A percentile compares a stretch with the other conserved stretches of the same genome.
Conservation (phyloP, 371 early-diverging fungal genomes). For the Mortierella sp. region DNA sequence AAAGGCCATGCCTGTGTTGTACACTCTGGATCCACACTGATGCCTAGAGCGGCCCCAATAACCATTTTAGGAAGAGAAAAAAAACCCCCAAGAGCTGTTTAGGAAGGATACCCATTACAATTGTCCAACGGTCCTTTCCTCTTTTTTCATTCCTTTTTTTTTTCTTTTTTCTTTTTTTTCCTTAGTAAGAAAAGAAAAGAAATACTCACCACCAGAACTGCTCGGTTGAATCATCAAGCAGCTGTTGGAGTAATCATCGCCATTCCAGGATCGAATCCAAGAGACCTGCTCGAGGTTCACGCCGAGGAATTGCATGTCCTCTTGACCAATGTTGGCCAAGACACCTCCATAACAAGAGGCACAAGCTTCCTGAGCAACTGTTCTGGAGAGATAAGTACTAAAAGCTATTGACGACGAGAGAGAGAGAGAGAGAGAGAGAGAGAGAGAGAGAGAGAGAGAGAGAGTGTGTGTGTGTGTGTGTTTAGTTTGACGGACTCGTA, state of each 20-base stretch:
- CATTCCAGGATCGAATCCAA: conserved; percentile 45
- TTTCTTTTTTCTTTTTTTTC: too few species aligned
- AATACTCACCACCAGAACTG: conserved; percentile 11
- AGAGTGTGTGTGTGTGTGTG: too few species aligned
- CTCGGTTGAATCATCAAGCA: conserved; percentile 21
- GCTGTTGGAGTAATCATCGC: conserved; percentile 25
- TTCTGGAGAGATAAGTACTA: conserved; percentile 23
- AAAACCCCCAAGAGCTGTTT: too few species aligned
- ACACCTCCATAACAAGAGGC: conserved; percentile 38
- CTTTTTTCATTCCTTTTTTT: too few species aligned
- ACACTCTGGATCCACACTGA: conserved; percentile 22
- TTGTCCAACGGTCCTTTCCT: too few species aligned
- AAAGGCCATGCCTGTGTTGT: conserved; percentile 23
- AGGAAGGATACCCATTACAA: too few species aligned
- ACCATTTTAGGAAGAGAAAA: too few species aligned
- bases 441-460: too few species aligned
- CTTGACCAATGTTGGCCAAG: conserved; percentile 16
- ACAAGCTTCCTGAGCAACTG: conserved; percentile 31
- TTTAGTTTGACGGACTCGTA: too few species aligned
- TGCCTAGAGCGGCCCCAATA: too few species aligned
- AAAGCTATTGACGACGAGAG: conserved; percentile 15
- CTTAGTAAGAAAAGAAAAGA: background rate
- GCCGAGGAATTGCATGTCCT: conserved; percentile 23
- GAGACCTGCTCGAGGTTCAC: conserved; percentile 21
- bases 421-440: background rate